Percentiles rank a stretch among this genome's conserved stretches.
Evolutionary conservation across 305 asterid species (phyloP).

Genomic region (Solanum hybrid): DNA sequence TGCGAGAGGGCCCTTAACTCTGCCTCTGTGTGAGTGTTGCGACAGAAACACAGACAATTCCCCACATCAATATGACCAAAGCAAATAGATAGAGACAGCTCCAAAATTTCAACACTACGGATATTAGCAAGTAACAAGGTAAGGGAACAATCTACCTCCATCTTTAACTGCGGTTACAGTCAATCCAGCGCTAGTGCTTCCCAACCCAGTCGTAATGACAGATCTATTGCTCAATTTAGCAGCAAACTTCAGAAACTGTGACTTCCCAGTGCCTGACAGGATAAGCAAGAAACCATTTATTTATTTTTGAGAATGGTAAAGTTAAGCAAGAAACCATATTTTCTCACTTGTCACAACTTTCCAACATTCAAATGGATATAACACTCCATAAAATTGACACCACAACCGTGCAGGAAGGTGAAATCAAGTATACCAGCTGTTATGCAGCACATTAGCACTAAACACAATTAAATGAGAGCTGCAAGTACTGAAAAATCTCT

Average conservation of each 20-base stretch:
- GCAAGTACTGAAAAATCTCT: background rate
- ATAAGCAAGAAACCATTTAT: slow-evolving; percentile 5
- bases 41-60: background rate
- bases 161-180: slow-evolving; percentile 98
- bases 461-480: background rate
- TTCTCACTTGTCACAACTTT: background rate
- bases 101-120: background rate
- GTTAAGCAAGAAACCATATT: slow-evolving; percentile 4
- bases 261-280: slow-evolving; percentile 85
- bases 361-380: background rate
- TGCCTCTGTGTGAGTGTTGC: background rate
- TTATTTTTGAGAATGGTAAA: too few relatives aligned
- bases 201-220: slow-evolving; percentile 91
- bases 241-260: slow-evolving; percentile 91
- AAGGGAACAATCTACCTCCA: slow-evolving; percentile 57
- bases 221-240: slow-evolving; percentile 94
- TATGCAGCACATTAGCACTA: background rate
- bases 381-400: background rate
- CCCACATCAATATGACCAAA: background rate
- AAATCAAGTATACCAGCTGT: background rate
- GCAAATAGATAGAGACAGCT: background rate
- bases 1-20: background rate
- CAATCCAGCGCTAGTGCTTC: slow-evolving; percentile 98
- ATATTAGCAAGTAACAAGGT: background rate
- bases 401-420: background rate